phyloP scores from a whole-genome alignment of 345 rosid species.

The Citrus australasica region DNA sequence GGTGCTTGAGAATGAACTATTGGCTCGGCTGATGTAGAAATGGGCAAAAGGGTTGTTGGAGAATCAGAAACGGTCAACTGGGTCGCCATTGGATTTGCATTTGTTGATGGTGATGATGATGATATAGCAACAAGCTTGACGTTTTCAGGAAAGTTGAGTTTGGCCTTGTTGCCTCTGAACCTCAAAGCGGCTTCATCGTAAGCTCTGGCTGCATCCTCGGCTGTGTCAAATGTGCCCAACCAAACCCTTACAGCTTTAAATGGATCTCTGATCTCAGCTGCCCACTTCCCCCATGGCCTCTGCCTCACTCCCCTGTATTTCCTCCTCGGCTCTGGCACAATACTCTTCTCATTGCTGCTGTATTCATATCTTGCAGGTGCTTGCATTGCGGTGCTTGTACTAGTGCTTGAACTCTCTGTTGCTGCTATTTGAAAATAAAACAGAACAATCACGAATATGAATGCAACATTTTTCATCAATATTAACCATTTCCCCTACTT shows the following conservation, averaged over 20 bases:
- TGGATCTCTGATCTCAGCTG: conserved; percentile 92
- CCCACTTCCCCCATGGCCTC: conserved; percentile 98
- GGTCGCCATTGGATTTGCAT: conserved; percentile 14
- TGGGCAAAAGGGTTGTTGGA: conserved; percentile 29
- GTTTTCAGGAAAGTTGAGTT: conserved; percentile 96
- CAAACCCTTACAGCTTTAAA: conserved; percentile 87
- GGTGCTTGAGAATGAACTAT: conserved; percentile 20
- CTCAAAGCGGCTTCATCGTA: conserved; percentile 84
- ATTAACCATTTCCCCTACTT: too few relatives aligned
- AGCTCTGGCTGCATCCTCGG: conserved; percentile 87
- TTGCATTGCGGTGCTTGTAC: conserved; percentile 17
- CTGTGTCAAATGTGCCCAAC: conserved; percentile 87
- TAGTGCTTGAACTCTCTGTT: conserved; percentile 14
- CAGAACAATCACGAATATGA: not conserved
- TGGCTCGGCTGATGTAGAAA: conserved; percentile 26
- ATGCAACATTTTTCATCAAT: not conserved
- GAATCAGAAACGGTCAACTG: conserved; percentile 37
- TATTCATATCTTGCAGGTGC: conserved; percentile 46
- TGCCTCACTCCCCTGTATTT: conserved; percentile 88
- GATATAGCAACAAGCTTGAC: conserved; percentile 41
- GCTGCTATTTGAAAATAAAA: conserved; percentile 17
- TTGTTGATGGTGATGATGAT: conserved; percentile 19
- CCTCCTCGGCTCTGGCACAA: conserved; percentile 39
- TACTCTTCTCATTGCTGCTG: conserved; percentile 10
- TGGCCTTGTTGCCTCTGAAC: conserved; percentile 90